phyloP scores from a whole-genome alignment of 768 basidiomycete species.

The Hypholoma sublateritium region DNA sequence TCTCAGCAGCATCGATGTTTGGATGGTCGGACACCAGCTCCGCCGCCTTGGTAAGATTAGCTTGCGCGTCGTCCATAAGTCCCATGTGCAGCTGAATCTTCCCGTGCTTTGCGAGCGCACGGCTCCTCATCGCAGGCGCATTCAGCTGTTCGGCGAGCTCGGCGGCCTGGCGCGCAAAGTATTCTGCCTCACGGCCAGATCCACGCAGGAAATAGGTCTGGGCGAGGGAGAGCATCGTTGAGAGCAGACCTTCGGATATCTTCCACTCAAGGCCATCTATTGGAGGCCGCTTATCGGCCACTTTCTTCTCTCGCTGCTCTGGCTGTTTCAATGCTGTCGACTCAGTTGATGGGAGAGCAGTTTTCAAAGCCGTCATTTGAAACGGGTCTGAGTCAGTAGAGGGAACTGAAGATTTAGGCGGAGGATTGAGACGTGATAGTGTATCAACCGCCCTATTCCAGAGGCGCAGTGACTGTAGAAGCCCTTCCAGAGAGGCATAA shows the following conservation, averaged over 20 bases:
- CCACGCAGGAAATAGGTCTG: constrained; percentile 71
- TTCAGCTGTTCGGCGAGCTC: constrained; percentile 70
- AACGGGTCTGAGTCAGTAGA: constrained; percentile 58
- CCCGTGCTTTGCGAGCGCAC: constrained; percentile 64
- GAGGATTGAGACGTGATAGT: constrained; percentile 56
- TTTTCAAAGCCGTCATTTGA: constrained; percentile 32
- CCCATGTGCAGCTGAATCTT: constrained; percentile 72
- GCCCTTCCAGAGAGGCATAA: constrained; percentile 50
- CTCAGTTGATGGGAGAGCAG: constrained; percentile 10
- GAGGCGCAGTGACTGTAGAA: constrained; percentile 71
- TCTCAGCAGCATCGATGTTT: constrained; percentile 58
- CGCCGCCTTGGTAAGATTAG: constrained; percentile 50
- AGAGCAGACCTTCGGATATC: constrained; percentile 68
- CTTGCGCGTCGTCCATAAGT: constrained; percentile 54
- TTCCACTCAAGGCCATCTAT: constrained; percentile 73
- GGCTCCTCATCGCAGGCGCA: constrained; percentile 60
- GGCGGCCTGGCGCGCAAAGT: constrained; percentile 77
- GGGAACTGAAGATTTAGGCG: constrained; percentile 21
- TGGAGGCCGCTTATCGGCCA: constrained; percentile 23
- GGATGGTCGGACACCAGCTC: constrained; percentile 44
- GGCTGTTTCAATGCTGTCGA: background rate
- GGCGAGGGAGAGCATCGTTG: constrained; percentile 62
- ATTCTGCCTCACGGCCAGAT: constrained; percentile 82
- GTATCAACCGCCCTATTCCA: constrained; percentile 81
- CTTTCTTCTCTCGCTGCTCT: background rate